phyloP scores from a whole-genome alignment of 352 stramenopile genomes.

The Phytophthora europaea region DNA sequence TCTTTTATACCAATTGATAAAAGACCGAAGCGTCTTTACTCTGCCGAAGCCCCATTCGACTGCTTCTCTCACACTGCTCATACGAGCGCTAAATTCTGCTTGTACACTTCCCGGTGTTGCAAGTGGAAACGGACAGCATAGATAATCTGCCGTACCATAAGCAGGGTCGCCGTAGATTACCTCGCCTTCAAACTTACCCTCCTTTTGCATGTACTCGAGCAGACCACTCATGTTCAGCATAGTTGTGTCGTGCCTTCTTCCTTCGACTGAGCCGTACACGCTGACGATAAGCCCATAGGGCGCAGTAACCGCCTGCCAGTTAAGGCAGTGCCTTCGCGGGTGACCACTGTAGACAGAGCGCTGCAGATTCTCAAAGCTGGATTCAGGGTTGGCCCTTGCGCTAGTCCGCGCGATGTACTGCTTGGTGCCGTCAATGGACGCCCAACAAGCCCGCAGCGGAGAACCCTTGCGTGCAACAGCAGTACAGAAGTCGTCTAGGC shows the following conservation, averaged over 20 bases:
- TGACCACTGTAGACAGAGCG: slow-evolving; percentile 11
- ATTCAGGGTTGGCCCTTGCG: neutral
- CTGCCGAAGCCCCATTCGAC: slow-evolving; percentile 12
- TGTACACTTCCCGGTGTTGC: neutral
- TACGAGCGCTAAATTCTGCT: slow-evolving; percentile 2
- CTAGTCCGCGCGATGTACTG: slow-evolving; percentile 11
- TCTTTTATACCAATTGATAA: slow-evolving; percentile 19
- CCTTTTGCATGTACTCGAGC: slow-evolving; percentile 1
- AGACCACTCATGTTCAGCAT: slow-evolving; percentile 6
- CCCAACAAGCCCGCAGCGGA: slow-evolving; percentile 1
- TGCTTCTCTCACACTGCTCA: slow-evolving; percentile 5
- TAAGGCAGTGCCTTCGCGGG: slow-evolving; percentile 8
- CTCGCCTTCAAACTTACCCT: slow-evolving; percentile 1
- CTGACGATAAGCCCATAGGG: neutral
- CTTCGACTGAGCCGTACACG: neutral
- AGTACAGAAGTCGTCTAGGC: neutral
- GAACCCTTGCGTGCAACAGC: slow-evolving; percentile 3
- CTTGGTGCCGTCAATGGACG: slow-evolving; percentile 15
- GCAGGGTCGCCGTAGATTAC: slow-evolving; percentile 7
- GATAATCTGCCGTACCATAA: slow-evolving; percentile 1
- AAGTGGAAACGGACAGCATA: slow-evolving; percentile 2
- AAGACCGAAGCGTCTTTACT: neutral
- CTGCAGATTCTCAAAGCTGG: slow-evolving; percentile 8
- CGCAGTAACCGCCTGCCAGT: neutral
- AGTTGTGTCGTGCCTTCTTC: neutral